Evolutionary conservation across 2,329 filamentous ascomycete species (phyloP).

Genomic region (Colletotrichum sp.): DNA sequence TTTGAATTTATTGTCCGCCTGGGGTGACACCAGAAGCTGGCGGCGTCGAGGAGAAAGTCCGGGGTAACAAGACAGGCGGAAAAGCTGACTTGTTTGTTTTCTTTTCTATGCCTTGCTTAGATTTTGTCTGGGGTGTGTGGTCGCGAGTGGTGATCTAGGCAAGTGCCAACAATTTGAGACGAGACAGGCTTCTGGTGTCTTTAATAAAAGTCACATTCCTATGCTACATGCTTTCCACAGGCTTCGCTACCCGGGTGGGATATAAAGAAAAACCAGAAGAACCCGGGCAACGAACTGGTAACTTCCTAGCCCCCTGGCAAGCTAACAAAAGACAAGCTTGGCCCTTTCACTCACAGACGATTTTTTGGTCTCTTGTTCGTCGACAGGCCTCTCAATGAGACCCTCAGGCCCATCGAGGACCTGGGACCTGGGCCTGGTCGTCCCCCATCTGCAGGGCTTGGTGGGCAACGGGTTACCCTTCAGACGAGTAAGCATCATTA

Average conservation of each 20-base stretch:
- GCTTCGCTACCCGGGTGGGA: neutral
- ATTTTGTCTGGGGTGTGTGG: neutral
- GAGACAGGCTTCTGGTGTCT: neutral
- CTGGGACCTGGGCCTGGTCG: neutral
- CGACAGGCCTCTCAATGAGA: neutral
- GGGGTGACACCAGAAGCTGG: neutral
- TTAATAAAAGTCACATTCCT: neutral
- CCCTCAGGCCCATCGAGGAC: neutral
- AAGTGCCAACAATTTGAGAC: neutral
- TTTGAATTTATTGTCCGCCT: neutral
- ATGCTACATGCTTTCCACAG: neutral
- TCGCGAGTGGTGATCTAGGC: neutral
- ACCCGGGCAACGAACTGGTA: neutral
- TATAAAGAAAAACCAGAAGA: neutral
- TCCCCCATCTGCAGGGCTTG: neutral
- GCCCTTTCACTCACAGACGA: neutral
- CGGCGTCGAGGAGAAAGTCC: neutral
- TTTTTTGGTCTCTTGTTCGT: neutral
- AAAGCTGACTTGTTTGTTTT: slow-evolving; percentile 3
- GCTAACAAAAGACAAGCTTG: neutral
- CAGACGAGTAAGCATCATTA: slow-evolving; percentile 9
- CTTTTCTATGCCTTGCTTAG: neutral
- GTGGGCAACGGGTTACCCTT: neutral
- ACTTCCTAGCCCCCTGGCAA: neutral
- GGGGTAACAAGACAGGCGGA: slow-evolving; percentile 1